Conservation (phyloP, 306 rosid genomes). For the Vicia villosa region DNA sequence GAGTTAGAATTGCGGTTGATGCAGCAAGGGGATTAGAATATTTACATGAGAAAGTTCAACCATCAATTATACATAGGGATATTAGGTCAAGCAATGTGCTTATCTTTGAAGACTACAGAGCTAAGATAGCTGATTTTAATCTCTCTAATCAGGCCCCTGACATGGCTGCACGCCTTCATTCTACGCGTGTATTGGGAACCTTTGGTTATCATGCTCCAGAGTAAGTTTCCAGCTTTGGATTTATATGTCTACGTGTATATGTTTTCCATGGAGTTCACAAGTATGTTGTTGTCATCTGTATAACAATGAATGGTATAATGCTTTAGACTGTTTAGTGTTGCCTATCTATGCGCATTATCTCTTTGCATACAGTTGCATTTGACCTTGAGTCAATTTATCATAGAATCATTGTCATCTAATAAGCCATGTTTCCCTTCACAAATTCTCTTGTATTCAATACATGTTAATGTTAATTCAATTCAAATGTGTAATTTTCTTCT, state of each 20-base stretch:
- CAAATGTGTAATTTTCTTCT: slow-evolving; percentile 13
- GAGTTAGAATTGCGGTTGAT: slow-evolving; percentile 72
- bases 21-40: slow-evolving; percentile 74
- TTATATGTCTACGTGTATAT: slow-evolving; percentile 1
- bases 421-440: slow-evolving; percentile 1
- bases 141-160: slow-evolving; percentile 83
- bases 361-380: slow-evolving; percentile 11
- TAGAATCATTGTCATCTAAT: neutral
- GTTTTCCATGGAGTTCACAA: neutral
- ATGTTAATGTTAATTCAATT: slow-evolving; percentile 21
- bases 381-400: neutral
- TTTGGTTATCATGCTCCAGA: slow-evolving; percentile 85
- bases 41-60: slow-evolving; percentile 78
- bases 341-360: neutral
- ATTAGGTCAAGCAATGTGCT: slow-evolving; percentile 79
- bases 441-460: slow-evolving; percentile 14
- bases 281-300: neutral
- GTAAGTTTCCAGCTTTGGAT: slow-evolving; percentile 43
- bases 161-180: slow-evolving; percentile 85
- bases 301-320: neutral
- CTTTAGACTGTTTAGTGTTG: slow-evolving; percentile 14
- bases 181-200: slow-evolving; percentile 75
- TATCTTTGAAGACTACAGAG: slow-evolving; percentile 69
- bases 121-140: slow-evolving; percentile 75
- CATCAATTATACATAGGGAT: slow-evolving; percentile 67